Conservation (phyloP, 2,329 filamentous ascomycete genomes). For the Ceratocystis eucalypticola region DNA sequence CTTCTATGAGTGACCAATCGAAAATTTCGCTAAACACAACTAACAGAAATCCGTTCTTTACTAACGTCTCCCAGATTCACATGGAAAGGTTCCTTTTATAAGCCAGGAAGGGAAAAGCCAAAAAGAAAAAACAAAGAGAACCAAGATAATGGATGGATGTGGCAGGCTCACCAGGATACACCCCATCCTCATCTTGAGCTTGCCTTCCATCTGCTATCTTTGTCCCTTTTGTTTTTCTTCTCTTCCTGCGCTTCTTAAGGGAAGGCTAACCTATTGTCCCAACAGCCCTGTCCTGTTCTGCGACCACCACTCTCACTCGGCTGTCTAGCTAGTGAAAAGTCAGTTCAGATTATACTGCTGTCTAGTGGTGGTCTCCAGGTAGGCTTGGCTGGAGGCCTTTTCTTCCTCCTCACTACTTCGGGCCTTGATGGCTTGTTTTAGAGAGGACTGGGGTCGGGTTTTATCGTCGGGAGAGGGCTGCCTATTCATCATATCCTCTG, state of each 20-base stretch:
- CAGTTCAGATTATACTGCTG: background rate
- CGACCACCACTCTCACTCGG: background rate
- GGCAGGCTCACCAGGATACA: background rate
- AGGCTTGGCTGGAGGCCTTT: constrained; percentile 5
- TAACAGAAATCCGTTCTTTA: background rate
- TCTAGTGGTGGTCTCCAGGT: background rate
- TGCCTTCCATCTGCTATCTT: background rate
- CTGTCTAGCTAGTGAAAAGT: background rate
- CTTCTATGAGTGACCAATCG: background rate
- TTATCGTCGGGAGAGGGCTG: background rate
- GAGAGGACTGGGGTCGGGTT: constrained; percentile 14
- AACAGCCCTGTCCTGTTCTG: background rate
- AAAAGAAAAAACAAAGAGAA: background rate
- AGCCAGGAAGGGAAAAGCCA: background rate
- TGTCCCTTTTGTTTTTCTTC: background rate
- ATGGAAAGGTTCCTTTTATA: background rate
- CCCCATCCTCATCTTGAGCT: background rate
- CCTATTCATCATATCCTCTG: background rate
- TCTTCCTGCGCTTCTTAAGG: background rate
- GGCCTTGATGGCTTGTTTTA: constrained; percentile 19
- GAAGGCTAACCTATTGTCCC: constrained; percentile 8
- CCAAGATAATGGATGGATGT: background rate
- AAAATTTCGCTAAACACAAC: background rate
- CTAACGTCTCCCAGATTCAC: background rate
- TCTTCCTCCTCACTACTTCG: constrained; percentile 20